Evolutionary conservation across 257 asterid genomes (phyloP).

Genomic region (Fraxinus quadrangulata): DNA sequence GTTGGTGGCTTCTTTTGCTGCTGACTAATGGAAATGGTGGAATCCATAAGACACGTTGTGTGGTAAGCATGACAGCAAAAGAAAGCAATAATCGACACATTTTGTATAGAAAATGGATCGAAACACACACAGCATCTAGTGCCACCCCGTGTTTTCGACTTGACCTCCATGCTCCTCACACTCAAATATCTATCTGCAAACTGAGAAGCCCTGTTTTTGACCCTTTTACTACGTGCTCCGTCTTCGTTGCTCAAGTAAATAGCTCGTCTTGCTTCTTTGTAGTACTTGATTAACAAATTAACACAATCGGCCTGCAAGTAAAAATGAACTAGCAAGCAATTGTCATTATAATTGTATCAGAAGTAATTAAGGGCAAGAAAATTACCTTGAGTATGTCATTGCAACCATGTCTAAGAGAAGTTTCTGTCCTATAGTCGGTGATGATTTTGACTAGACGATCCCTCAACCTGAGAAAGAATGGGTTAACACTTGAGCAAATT

Average conservation of each 20-base stretch:
- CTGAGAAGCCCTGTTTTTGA: slow-evolving; percentile 39
- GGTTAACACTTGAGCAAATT: slow-evolving; percentile 22
- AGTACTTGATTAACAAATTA: slow-evolving; percentile 77
- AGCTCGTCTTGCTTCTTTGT: slow-evolving; percentile 91
- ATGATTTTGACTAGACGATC: slow-evolving; percentile 93
- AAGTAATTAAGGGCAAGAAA: not conserved
- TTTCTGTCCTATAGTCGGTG: slow-evolving; percentile 97
- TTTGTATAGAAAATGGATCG: slow-evolving; percentile 81
- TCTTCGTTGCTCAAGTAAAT: slow-evolving; percentile 76
- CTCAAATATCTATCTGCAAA: slow-evolving; percentile 48
- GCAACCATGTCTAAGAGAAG: slow-evolving; percentile 95
- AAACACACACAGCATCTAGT: slow-evolving; percentile 96
- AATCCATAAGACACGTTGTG: slow-evolving; percentile 75
- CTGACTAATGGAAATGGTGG: slow-evolving; percentile 50
- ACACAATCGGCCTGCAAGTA: slow-evolving; percentile 86
- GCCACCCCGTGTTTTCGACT: slow-evolving; percentile 81
- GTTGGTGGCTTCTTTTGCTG: slow-evolving; percentile 47
- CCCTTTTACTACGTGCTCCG: slow-evolving; percentile 51
- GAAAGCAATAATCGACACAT: slow-evolving; percentile 65
- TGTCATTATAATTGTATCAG: not conserved
- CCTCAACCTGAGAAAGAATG: slow-evolving; percentile 68
- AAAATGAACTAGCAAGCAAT: not conserved
- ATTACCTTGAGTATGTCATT: slow-evolving; percentile 90
- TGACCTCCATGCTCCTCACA: slow-evolving; percentile 59
- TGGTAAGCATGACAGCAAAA: slow-evolving; percentile 98